Conservation (phyloP, 1,139 yeast species). For the Candida freyschussii region DNA sequence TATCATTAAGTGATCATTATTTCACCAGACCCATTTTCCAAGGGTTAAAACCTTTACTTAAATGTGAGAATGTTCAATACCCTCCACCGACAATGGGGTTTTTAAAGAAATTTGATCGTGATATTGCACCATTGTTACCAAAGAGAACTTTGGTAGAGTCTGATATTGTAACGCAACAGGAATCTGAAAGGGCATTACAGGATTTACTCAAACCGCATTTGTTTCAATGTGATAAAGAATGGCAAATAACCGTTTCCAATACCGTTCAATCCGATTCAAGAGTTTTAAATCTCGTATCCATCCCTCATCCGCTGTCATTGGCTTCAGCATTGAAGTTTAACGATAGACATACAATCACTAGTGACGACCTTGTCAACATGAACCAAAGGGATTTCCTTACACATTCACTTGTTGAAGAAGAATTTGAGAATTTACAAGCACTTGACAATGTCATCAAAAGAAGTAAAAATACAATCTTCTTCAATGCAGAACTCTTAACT, state of each 20-base stretch:
- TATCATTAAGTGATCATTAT: slow-evolving; percentile 18
- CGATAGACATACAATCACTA: slow-evolving; percentile 9
- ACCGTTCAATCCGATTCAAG: slow-evolving; percentile 1
- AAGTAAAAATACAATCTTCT: slow-evolving; percentile 6
- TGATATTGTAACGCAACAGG: slow-evolving; percentile 2
- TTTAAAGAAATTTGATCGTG: slow-evolving; percentile 9
- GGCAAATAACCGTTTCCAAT: slow-evolving; percentile 8
- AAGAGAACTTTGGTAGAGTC: slow-evolving; percentile 8
- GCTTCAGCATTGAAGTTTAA: slow-evolving; percentile 11
- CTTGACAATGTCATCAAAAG: slow-evolving; percentile 2
- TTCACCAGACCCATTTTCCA: slow-evolving; percentile 9
- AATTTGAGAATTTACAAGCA: slow-evolving; percentile 1
- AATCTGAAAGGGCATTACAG: slow-evolving; percentile 6
- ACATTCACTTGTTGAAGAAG: slow-evolving; percentile 1
- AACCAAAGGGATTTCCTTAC: slow-evolving; percentile 8
- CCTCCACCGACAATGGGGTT: slow-evolving; percentile 16
- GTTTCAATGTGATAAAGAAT: slow-evolving; percentile 4
- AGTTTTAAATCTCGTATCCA: slow-evolving; percentile 9
- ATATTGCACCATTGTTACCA: slow-evolving; percentile 10
- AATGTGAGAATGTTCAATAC: slow-evolving; percentile 10
- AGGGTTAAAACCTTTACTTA: slow-evolving; percentile 7
- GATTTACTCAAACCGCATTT: slow-evolving; percentile 6
- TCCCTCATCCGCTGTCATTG: slow-evolving; percentile 19
- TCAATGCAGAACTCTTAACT: slow-evolving; percentile 14
- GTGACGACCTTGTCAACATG: slow-evolving; percentile 9